Evolutionary conservation across 1,139 yeast genomes (phyloP).

Genomic region (Taiozyma onychis): DNA sequence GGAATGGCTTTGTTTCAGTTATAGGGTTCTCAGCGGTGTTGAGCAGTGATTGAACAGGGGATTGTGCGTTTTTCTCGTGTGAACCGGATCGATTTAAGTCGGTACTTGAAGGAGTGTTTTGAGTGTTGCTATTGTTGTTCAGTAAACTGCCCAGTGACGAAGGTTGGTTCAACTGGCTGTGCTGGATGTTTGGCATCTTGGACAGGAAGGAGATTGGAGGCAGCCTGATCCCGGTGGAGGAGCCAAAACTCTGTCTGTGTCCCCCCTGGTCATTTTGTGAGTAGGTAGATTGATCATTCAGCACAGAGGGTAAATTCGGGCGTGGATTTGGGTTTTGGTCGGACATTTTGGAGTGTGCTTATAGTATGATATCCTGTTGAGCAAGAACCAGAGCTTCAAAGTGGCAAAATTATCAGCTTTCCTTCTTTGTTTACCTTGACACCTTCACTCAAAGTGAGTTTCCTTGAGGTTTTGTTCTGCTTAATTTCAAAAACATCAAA

Average conservation of each 20-base stretch:
- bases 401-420: background rate
- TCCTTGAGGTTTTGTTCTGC: background rate
- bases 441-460: background rate
- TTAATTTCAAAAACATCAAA: background rate
- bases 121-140: constrained; percentile 17
- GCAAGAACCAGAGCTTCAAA: background rate
- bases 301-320: constrained; percentile 17
- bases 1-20: background rate
- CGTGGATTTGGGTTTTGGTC: constrained; percentile 9
- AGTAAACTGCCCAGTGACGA: constrained; percentile 1
- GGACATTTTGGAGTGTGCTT: background rate
- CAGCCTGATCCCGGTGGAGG: constrained; percentile 16
- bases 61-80: background rate
- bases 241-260: background rate
- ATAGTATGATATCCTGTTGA: background rate
- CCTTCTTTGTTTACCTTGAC: background rate
- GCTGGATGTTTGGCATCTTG: constrained; percentile 8
- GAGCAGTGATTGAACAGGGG: constrained; percentile 4
- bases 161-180: background rate
- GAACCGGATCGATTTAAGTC: background rate
- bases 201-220: constrained; percentile 23
- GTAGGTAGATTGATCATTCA: constrained; percentile 1
- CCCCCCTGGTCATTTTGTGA: background rate
- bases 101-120: background rate
- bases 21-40: background rate